Percentiles rank a stretch among this genome's conserved stretches.
Conservation (phyloP, 352 stramenopile species). For the Phytopythium ostracodes region DNA sequence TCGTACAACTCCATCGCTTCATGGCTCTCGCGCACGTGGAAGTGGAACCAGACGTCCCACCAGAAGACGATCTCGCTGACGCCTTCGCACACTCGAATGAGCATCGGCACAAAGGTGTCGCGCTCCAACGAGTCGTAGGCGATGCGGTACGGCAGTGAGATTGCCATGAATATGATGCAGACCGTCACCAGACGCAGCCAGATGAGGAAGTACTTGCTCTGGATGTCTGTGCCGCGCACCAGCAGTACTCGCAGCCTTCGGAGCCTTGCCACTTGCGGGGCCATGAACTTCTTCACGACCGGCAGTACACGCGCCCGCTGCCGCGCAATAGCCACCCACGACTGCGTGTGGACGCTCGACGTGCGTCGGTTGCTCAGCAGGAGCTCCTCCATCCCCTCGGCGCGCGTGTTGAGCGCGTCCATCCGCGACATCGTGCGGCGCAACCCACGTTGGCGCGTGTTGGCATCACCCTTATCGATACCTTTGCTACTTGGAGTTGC, state of each 20-base stretch:
- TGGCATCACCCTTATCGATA: neutral
- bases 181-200: constrained; percentile 47
- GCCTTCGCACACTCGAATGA: constrained; percentile 26
- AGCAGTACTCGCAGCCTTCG: constrained; percentile 19
- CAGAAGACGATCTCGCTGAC: constrained; percentile 47
- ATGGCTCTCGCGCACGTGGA: constrained; percentile 43
- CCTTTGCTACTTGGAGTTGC: constrained; percentile 13
- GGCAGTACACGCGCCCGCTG: constrained; percentile 6
- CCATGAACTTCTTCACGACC: constrained; percentile 8
- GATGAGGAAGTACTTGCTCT: constrained; percentile 46
- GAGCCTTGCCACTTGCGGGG: constrained; percentile 1
- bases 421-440: constrained; percentile 28
- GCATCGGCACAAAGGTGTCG: constrained; percentile 31
- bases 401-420: constrained; percentile 40
- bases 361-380: constrained; percentile 29
- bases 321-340: constrained; percentile 12
- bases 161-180: constrained; percentile 42
- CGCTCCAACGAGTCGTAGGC: constrained; percentile 51
- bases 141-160: constrained; percentile 48
- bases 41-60: constrained; percentile 60
- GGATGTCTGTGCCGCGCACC: constrained; percentile 40
- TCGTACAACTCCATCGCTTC: constrained; percentile 57
- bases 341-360: constrained; percentile 3
- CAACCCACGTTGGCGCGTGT: constrained; percentile 15
- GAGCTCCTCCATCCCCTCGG: constrained; percentile 48